Evolutionary conservation across 2,329 filamentous ascomycete genomes (phyloP), one percentile per base, ranked within the genome.

Genomic region (Sphaerulina musiva): DNA sequence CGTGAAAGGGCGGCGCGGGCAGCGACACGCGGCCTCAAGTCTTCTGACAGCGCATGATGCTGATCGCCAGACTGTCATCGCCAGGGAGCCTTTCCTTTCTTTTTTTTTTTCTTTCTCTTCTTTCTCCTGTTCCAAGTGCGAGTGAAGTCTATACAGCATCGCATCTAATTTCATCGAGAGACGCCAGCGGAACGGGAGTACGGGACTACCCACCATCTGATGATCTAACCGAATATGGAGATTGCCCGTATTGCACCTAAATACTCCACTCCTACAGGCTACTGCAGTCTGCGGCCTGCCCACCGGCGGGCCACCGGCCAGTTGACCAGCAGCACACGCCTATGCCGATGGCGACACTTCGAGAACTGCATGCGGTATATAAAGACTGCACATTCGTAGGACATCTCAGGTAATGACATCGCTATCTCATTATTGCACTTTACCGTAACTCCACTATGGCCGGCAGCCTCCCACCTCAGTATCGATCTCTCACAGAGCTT

Each of bases 21-120:
- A 20, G 17, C 41, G 44, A 39, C 42, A 43, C 40, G 41, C 46
- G 43, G 42, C 8, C 38, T 51, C 52, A 57, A 46, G 42, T 50
- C 51, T 53, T 46, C 47, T 54, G 39, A 53, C 46, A 53, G 49
- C 60, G 51, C 58, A 56, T 58, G 54, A 52, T 56, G 58, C 56
- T 38, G 48, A 49, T 49, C 62, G 60, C 20, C 62, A 64, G 59
- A 51, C 54, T 57, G 47, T 54, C 62, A 64, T 64, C 51, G 58
- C 60, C 62, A 50, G 20, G 53, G 48, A 14, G 49, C 38, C 11
- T 14, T 17, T 23, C 40, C 14, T 17, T 17, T 9, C 40, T 39
- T 14, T 1, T 39, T 39, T 6, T 12, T 29, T 4, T 6, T 1
- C 26, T 29, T 29, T 4, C 5, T 29, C 26, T 29, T 29, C 26